Percentiles rank a stretch among this genome's conserved stretches.
These are phyloP conservation scores for Knoxdaviesia proteae DNA, from an alignment of 2,329 filamentous ascomycete genomes.

Conservation along the genomic window DNA sequence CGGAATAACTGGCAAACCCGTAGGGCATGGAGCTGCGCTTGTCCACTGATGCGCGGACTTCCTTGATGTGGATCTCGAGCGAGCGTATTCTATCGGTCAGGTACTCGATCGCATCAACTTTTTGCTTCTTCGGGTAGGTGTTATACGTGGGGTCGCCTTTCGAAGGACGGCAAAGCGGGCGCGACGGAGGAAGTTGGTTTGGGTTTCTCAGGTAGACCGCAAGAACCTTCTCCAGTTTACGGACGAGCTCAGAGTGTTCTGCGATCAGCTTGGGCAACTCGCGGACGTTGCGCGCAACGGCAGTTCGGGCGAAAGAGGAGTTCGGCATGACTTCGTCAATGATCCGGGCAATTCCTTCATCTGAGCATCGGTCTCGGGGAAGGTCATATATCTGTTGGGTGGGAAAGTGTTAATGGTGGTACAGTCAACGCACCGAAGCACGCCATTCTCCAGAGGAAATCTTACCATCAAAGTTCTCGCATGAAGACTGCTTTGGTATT, in stretches of 20 bases:
- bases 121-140: conserved; percentile 45
- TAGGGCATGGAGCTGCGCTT: conserved; percentile 75
- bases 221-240: conserved; percentile 61
- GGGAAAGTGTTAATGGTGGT: not conserved
- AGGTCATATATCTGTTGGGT: conserved; percentile 55
- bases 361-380: conserved; percentile 51
- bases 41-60: conserved; percentile 64
- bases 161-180: conserved; percentile 61
- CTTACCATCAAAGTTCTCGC: conserved; percentile 47
- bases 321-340: conserved; percentile 64
- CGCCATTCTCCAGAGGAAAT: not conserved
- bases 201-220: conserved; percentile 86
- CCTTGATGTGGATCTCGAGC: conserved; percentile 66
- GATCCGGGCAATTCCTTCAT: conserved; percentile 72
- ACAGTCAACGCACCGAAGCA: no score
- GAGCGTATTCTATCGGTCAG: conserved; percentile 65
- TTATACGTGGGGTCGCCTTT: conserved; percentile 54
- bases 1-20: conserved; percentile 85
- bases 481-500: conserved; percentile 77
- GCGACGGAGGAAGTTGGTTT: conserved; percentile 49
- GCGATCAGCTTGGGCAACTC: conserved; percentile 69
- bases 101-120: conserved; percentile 88
- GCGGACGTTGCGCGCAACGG: conserved; percentile 81
- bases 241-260: conserved; percentile 62
- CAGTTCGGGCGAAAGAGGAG: conserved; percentile 57